Evolutionary conservation across 176 grass and related monocot species (phyloP).

Genomic region (Musa acuminata): DNA sequence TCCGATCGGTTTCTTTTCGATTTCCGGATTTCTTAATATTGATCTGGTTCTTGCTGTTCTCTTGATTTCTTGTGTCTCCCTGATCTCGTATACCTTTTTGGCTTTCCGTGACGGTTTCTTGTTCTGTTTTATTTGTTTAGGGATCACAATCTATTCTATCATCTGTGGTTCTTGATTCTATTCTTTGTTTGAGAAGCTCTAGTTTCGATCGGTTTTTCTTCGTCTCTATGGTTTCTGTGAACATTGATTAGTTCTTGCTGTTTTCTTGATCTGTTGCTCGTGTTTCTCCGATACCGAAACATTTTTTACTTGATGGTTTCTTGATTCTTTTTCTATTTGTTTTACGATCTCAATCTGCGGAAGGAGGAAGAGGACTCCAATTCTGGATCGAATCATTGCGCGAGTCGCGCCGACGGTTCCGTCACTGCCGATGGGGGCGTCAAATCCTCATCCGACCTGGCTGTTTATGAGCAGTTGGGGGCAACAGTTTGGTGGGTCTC

Average conservation of each 20-base stretch:
- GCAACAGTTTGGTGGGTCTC: conserved; percentile 35
- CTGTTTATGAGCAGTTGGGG: conserved; percentile 89
- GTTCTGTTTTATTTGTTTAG: too few relatives aligned
- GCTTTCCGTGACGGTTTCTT: too few relatives aligned
- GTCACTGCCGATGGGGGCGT: conserved; percentile 37
- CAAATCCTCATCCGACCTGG: conserved; percentile 50
- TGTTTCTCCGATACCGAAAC: neutral
- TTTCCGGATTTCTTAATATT: too few relatives aligned
- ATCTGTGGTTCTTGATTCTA: too few relatives aligned
- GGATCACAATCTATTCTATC: too few relatives aligned
- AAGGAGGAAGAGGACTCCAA: conserved; percentile 19
- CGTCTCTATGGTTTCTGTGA: too few relatives aligned
- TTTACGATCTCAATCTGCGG: conserved; percentile 50
- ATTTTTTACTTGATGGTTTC: neutral
- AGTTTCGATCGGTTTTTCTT: neutral
- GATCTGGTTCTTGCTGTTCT: too few relatives aligned
- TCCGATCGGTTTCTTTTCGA: too few relatives aligned
- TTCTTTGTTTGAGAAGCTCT: too few relatives aligned
- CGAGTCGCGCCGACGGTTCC: conserved; percentile 1
- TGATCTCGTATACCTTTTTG: too few relatives aligned
- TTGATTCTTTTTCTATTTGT: neutral
- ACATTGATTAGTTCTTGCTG: too few relatives aligned
- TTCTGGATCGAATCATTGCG: conserved; percentile 21
- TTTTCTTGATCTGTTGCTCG: neutral
- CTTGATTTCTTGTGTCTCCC: too few relatives aligned